Base-by-base conservation (phyloP, 257 asterid genomes). In the Plantago major region DNA sequence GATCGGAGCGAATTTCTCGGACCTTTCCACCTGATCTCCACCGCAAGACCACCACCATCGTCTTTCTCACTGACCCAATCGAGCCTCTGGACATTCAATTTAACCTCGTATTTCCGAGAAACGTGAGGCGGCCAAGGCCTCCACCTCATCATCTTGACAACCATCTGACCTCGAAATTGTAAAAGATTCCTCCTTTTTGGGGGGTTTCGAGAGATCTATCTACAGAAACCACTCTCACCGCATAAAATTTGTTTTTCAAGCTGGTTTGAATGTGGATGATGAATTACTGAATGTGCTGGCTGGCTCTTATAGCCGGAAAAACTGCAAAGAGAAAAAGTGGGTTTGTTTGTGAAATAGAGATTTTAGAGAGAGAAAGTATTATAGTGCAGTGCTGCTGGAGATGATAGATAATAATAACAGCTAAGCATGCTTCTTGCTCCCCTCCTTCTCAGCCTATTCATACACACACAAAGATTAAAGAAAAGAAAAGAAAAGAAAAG, bases 1-100 rank as follows among this genome's bases (percentile, higher is more conserved):
- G 80, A 65, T 16, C 85, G 74, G 55, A 81, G 72, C n/a, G 84
- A 73, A 76, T 67, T 66, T 75, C 74, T 81, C 63, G 61, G 82
- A 5, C 88, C 88, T 49, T 81, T 81, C 88, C 88, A 81, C 78
- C 82, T 71, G 80, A 81, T 78, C 84, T 78, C 87, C 66, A 81
- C 87, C 65, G 82, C 76, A 33, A 78, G 65, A 56, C 53, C 83
- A 58, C 71, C 71, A 56, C 63, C 48, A 3, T 63, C 75, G 55
- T 68, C 71, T 43, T 48, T 62, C 48, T 70, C 88, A 58, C 49
- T 70, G 67, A 79, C 69, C 73, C 61, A 73, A 65, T 73, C 74
- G 78, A 78, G 70, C 46, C 73, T 73, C 68, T 49, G 42, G 28
- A 80, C 82, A 15, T 28, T 71, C 9, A 83, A 55, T 64, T 55